These are phyloP conservation scores for Candida palmyrensis DNA, from an alignment of 805 yeast species.

Conservation along the genomic window DNA sequence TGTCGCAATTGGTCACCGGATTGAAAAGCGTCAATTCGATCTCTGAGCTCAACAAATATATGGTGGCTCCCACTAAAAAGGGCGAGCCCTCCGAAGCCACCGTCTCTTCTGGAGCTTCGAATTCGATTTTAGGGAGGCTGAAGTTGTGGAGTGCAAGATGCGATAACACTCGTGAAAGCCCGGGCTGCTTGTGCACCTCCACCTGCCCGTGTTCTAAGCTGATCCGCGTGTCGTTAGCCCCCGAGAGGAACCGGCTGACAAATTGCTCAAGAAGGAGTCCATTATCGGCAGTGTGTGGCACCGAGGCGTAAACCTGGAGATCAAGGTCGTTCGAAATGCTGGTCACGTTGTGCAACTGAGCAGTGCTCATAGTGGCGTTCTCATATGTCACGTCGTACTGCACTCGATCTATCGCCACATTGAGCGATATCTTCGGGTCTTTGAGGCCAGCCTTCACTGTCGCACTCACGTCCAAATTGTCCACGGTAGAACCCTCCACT, in stretches of 20 bases:
- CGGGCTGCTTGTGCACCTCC: too few species aligned
- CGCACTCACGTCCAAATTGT: too few species aligned
- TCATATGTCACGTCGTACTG: too few species aligned
- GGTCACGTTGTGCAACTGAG: too few species aligned
- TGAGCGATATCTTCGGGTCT: too few species aligned
- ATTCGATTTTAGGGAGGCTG: conserved; percentile 20
- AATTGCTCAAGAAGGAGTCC: conserved; percentile 22
- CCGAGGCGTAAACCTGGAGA: not conserved
- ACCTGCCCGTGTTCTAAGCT: too few species aligned
- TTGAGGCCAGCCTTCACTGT: too few species aligned
- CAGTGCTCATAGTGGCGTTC: too few species aligned
- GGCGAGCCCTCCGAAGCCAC: conserved; percentile 13
- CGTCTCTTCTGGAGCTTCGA: conserved; percentile 15
- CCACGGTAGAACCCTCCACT: too few species aligned
- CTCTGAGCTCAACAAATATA: conserved; percentile 52
- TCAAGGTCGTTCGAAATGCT: not conserved
- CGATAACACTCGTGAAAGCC: too few species aligned
- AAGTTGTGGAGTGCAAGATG: conserved; percentile 16
- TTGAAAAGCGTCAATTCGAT: conserved; percentile 50
- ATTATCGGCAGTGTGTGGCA: not conserved
- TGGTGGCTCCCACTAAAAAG: conserved; percentile 44
- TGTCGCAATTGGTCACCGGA: conserved; percentile 46
- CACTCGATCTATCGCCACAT: too few species aligned
- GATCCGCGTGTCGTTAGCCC: conserved; percentile 19
- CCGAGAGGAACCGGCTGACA: conserved; percentile 36